A percentile compares a stretch with the other conserved stretches of the same genome.
phyloP scores from a whole-genome alignment of 345 rosid species.

The Syzygium aromaticum region DNA sequence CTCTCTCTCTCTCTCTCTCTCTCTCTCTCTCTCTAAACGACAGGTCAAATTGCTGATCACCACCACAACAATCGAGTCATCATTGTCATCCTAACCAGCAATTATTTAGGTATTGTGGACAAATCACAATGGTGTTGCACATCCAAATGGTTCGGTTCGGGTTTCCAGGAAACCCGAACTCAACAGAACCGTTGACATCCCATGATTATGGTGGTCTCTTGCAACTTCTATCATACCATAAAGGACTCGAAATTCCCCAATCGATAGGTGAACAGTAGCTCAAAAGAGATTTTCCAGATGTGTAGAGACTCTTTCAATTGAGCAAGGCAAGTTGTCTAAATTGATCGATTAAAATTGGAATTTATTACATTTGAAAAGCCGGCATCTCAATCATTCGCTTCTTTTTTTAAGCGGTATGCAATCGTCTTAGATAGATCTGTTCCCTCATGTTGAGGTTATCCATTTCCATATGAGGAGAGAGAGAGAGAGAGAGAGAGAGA shows the following conservation, averaged over 20 bases:
- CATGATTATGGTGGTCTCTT: not conserved
- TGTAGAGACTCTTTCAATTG: not conserved
- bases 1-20: too few relatives aligned
- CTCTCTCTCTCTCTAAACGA: not conserved
- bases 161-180: too few relatives aligned
- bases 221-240: not conserved
- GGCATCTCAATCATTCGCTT: not conserved
- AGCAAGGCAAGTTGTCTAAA: not conserved
- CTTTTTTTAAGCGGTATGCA: not conserved
- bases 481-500: not conserved
- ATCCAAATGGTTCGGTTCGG: too few relatives aligned
- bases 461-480: not conserved
- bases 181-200: too few relatives aligned
- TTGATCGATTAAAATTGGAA: not conserved
- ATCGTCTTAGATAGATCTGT: not conserved
- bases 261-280: not conserved
- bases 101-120: not conserved
- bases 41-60: not conserved
- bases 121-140: not conserved
- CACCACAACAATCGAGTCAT: not conserved
- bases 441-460: not conserved
- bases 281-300: not conserved
- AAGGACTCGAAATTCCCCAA: not conserved
- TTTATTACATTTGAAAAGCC: not conserved
- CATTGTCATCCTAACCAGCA: not conserved